phyloP scores from a whole-genome alignment of 768 basidiomycete genomes.

The Trametopsis cervina region DNA sequence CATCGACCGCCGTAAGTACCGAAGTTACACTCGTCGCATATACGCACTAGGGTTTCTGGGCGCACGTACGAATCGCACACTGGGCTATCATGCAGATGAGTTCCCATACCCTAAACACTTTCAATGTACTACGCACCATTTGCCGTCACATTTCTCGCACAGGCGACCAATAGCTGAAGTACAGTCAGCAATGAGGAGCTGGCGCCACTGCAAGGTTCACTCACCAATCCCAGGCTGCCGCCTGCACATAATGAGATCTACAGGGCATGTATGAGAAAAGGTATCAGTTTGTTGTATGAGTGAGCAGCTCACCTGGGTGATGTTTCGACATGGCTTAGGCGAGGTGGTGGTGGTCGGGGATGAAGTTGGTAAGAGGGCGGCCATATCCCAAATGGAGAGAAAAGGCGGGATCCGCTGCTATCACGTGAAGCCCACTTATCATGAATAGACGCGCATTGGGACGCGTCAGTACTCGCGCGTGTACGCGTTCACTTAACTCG shows the following conservation, averaged over 20 bases:
- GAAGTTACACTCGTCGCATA: conserved; percentile 99
- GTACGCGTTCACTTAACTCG: neutral
- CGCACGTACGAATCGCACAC: conserved; percentile 99
- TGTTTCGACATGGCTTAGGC: conserved; percentile 27
- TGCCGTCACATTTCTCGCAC: conserved; percentile 99
- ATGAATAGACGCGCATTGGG: neutral
- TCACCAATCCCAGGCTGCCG: conserved; percentile 94
- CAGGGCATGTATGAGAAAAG: no score
- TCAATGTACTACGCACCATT: conserved; percentile 62
- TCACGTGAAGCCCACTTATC: neutral
- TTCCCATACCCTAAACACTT: neutral
- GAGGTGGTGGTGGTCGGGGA: conserved; percentile 10
- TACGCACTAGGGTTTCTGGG: conserved; percentile 95
- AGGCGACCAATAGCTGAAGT: conserved; percentile 86
- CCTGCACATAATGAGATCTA: conserved; percentile 98
- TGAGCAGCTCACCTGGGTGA: conserved; percentile 24
- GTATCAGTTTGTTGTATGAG: no score
- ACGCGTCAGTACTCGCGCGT: neutral
- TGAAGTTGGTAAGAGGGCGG: conserved; percentile 1
- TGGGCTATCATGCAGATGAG: conserved; percentile 47
- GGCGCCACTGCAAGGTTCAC: conserved; percentile 19
- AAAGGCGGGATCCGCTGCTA: neutral
- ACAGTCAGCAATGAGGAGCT: conserved; percentile 9
- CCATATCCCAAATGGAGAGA: neutral
- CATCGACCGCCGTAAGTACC: conserved; percentile 96